Percentiles rank a stretch among this genome's conserved stretches.
phyloP scores from a whole-genome alignment of 768 basidiomycete species.

The Tulasnella sp. region DNA sequence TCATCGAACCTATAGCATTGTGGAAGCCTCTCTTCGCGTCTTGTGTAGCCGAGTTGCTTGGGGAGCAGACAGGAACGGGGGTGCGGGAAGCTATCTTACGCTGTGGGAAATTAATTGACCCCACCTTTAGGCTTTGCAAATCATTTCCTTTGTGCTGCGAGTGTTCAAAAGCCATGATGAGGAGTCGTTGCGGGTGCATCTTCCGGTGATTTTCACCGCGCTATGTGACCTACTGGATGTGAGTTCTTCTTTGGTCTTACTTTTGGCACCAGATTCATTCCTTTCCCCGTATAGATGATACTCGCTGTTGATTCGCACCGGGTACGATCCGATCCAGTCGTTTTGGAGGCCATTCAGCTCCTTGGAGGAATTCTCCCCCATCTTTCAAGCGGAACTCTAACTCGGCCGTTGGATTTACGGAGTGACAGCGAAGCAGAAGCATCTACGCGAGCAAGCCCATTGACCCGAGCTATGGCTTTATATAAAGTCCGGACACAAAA shows the following conservation, averaged over 20 bases:
- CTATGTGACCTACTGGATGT: slow-evolving; percentile 65
- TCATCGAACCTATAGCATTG: slow-evolving; percentile 80
- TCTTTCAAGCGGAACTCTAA: background rate
- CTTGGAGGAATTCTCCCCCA: background rate
- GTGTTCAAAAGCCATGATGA: slow-evolving; percentile 80
- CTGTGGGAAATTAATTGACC: background rate
- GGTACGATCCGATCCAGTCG: background rate
- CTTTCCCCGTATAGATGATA: background rate
- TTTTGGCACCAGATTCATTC: background rate
- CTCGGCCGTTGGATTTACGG: background rate
- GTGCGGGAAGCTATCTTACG: background rate
- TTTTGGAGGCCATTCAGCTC: background rate
- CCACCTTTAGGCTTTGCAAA: slow-evolving; percentile 53
- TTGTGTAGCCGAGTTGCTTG: background rate
- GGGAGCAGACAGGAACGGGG: background rate
- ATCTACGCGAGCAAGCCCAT: background rate
- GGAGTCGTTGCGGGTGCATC: slow-evolving; percentile 73
- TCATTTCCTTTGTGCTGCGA: slow-evolving; percentile 68
- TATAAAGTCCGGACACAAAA: background rate
- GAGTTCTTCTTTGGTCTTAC: slow-evolving; percentile 32
- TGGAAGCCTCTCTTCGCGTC: slow-evolving; percentile 70
- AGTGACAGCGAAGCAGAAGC: background rate
- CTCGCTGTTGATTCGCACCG: background rate
- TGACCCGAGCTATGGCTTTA: slow-evolving; percentile 12
- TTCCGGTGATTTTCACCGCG: slow-evolving; percentile 72